Evolutionary conservation across 129 eudicot species (phyloP).

Genomic region (Ambrosia artemisiifolia): DNA sequence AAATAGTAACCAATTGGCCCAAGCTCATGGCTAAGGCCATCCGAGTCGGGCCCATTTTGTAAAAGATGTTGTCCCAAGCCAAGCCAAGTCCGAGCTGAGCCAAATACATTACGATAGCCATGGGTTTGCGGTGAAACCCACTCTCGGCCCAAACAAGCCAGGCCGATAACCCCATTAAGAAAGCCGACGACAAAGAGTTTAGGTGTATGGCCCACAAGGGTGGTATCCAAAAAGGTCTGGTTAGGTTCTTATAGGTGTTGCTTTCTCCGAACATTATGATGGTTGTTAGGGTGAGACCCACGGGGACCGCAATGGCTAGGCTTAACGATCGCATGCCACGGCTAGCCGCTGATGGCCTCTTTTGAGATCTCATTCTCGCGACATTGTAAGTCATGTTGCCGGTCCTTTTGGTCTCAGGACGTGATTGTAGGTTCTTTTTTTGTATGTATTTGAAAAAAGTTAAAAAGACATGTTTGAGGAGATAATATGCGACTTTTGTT

Average conservation of each 20-base stretch:
- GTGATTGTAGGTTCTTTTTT: neutral
- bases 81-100: slow-evolving; percentile 57
- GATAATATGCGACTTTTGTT: neutral
- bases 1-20: slow-evolving; percentile 42
- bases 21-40: slow-evolving; percentile 48
- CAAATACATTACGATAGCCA: slow-evolving; percentile 47
- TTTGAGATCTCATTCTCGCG: slow-evolving; percentile 28
- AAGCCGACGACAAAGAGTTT: slow-evolving; percentile 39
- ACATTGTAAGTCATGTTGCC: slow-evolving; percentile 14
- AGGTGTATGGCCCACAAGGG: slow-evolving; percentile 70
- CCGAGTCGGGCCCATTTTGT: slow-evolving; percentile 43
- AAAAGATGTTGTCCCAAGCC: slow-evolving; percentile 65
- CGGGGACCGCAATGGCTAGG: slow-evolving; percentile 55
- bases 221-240: slow-evolving; percentile 56
- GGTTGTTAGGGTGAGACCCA: slow-evolving; percentile 48
- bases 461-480: neutral
- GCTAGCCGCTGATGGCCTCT: slow-evolving; percentile 43
- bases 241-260: slow-evolving; percentile 25
- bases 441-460: neutral
- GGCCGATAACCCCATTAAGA: slow-evolving; percentile 69
- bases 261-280: slow-evolving; percentile 41
- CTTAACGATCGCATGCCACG: slow-evolving; percentile 69
- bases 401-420: neutral
- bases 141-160: slow-evolving; percentile 98
- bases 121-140: slow-evolving; percentile 68